Evolutionary conservation across 306 rosid genomes (phyloP).

Genomic region (Sicyos edulis): DNA sequence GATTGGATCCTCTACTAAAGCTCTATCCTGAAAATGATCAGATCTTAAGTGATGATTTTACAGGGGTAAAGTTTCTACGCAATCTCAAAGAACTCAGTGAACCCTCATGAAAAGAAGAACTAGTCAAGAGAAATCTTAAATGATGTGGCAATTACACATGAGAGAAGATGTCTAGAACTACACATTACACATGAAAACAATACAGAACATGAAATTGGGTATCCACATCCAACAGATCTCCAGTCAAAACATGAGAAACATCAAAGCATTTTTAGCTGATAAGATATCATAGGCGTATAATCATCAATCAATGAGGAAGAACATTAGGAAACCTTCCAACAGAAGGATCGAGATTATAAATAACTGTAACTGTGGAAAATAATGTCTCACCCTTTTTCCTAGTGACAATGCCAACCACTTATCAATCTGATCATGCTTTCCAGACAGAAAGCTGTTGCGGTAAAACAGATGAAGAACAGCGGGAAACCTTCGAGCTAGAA

Average conservation of each 20-base stretch:
- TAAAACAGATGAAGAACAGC: conserved; percentile 60
- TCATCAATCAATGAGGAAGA: background rate
- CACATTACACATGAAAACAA: background rate
- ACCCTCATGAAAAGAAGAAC: no score
- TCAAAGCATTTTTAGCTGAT: background rate
- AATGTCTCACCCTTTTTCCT: conserved; percentile 67
- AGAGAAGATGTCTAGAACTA: background rate
- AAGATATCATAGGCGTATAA: background rate
- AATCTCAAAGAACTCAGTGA: background rate
- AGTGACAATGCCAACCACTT: conserved; percentile 83
- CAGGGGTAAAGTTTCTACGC: conserved; percentile 6
- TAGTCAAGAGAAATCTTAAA: no score
- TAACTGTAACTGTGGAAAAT: background rate
- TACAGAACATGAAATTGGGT: background rate
- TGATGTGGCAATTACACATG: no score
- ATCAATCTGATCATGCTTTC: conserved; percentile 83
- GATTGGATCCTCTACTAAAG: conserved; percentile 84
- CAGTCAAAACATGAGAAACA: background rate
- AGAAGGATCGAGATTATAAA: background rate
- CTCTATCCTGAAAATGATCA: conserved; percentile 56
- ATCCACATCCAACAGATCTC: background rate
- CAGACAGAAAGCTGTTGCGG: conserved; percentile 71
- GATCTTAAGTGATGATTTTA: background rate
- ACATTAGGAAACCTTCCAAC: background rate
- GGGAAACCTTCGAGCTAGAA: conserved; percentile 65